A percentile compares a stretch with the other conserved stretches of the same genome.
phyloP scores from a whole-genome alignment of 2,329 filamentous ascomycete species.

The Thelonectria blattea region DNA sequence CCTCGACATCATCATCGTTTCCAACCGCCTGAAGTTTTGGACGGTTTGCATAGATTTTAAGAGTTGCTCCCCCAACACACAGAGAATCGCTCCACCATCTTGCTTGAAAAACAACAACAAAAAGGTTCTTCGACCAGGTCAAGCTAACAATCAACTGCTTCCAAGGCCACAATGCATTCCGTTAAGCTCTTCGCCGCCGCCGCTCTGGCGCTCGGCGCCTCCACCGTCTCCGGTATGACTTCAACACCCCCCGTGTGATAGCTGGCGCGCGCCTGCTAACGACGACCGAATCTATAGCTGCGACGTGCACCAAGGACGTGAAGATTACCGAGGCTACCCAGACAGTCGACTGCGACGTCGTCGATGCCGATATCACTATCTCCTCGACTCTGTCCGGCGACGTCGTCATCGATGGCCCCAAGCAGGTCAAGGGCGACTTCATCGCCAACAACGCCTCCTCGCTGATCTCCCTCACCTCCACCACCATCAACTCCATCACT shows the following conservation, averaged over 20 bases:
- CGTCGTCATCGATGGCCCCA: conserved; percentile 67
- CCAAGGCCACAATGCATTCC: conserved; percentile 54
- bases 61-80: neutral
- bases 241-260: neutral
- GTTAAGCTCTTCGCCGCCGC: conserved; percentile 54
- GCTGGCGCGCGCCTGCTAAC: conserved; percentile 8
- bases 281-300: conserved; percentile 30
- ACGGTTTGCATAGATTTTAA: conserved; percentile 24
- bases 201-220: conserved; percentile 49
- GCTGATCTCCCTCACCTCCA: conserved; percentile 68
- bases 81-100: neutral
- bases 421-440: conserved; percentile 63
- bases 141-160: conserved; percentile 26
- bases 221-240: conserved; percentile 52
- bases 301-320: conserved; percentile 59
- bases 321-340: conserved; percentile 68
- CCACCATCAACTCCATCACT: conserved; percentile 67
- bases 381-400: conserved; percentile 58
- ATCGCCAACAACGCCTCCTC: conserved; percentile 64
- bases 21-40: conserved; percentile 17
- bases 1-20: conserved; percentile 25
- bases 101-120: neutral
- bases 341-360: conserved; percentile 69
- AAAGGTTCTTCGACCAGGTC: neutral
- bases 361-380: conserved; percentile 73